phyloP scores from a whole-genome alignment of 78 protist species.

The Protostelium mycophagum region DNA sequence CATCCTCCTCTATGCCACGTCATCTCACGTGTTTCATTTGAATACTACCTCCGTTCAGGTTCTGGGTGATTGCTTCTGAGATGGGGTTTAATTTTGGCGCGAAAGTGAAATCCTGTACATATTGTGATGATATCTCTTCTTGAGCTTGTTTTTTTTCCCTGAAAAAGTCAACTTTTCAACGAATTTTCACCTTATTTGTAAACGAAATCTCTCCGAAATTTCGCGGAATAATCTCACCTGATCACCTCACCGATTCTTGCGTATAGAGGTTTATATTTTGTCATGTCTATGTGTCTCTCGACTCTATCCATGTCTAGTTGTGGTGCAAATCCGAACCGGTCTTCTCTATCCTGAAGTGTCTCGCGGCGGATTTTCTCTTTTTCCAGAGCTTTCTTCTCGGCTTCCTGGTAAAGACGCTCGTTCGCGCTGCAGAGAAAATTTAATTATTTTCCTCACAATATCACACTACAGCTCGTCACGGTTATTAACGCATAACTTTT shows the following conservation, averaged over 20 bases:
- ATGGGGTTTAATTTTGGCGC: background rate
- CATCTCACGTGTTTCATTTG: background rate
- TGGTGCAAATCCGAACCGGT: background rate
- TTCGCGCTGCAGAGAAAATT: background rate
- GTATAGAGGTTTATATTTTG: background rate
- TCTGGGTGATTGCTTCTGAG: background rate
- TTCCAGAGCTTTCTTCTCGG: background rate
- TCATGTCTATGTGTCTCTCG: background rate
- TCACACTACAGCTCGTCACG: no score
- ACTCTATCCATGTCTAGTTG: background rate
- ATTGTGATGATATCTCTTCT: background rate
- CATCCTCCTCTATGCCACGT: no score
- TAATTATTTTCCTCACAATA: no score
- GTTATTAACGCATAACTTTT: no score
- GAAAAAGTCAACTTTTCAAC: no score
- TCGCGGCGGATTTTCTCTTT: background rate
- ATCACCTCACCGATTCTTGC: background rate
- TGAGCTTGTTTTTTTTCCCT: background rate
- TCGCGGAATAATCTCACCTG: no score
- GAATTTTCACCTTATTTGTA: no score
- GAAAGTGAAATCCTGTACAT: background rate
- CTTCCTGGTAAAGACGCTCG: background rate
- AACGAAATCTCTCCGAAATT: no score
- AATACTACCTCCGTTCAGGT: background rate
- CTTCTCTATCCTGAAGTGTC: background rate